Evolutionary conservation across 2,329 filamentous ascomycete genomes (phyloP), one percentile per base, ranked within the genome.

Genomic region (Paracoccidioides brasiliensis): DNA sequence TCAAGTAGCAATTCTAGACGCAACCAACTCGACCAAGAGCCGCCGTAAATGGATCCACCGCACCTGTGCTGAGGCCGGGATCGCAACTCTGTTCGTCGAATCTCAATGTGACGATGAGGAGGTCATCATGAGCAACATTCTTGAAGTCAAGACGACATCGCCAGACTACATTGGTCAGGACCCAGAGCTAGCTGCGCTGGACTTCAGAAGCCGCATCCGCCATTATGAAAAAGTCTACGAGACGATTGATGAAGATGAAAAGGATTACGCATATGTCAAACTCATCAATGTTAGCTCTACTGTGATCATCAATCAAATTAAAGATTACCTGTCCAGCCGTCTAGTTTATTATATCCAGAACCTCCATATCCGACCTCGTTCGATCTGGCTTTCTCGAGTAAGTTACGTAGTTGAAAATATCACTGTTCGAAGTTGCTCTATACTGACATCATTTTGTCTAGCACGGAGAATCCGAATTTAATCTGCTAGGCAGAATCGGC

Each of bases 271-370:
- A 41, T 98, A 96, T 68, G 85, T 97, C 68, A 97, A 98, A 74
- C 86, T 98, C 67, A 94, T 97, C 78, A 85, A 98, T 66, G 89
- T 97, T 10, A 90, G 93, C 57, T 88, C 88, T 63, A 89, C 95
- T 67, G 90, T 97, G 67, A 93, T 97, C 66, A 97, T 98, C 80
- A 98, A 97, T 74, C 85, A 87, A 67, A 95, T 98, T 66, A 85
- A 90, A 68, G 93, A 98, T 72, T 98, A 98, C 67, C 78, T 98
- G 33, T 93, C 96, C 70, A 95, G 89, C 70, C 85, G 93, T 56
- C 85, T 98, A 46, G 91, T 98, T 48, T 98, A 98, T 73, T 98
- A 96, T 69, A 82, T 97, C 57, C 96, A 97, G 84, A 98, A 97
- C 69, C 78, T 98, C 42, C 93, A 98, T 73, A 98, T 98, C 70